These are phyloP conservation scores for Ceratocystis papillata DNA, from an alignment of 2,329 filamentous ascomycete genomes.

Conservation along the genomic window DNA sequence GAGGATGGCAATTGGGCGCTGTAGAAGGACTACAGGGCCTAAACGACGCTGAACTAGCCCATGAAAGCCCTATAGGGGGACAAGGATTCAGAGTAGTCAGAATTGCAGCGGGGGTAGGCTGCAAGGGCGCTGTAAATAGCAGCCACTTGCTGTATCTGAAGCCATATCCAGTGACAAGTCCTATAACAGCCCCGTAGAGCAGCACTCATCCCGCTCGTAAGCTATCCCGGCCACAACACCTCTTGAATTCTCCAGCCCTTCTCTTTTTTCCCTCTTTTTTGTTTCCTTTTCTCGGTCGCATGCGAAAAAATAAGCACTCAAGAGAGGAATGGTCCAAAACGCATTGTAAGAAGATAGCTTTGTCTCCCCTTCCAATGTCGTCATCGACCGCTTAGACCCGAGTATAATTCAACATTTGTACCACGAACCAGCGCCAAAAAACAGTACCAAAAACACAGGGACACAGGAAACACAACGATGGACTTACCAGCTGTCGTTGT, in stretches of 20 bases:
- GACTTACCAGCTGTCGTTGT: constrained; percentile 17
- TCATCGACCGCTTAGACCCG: constrained; percentile 11
- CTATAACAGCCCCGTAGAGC: no score
- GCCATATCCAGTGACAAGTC: no score
- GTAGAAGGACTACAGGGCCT: neutral
- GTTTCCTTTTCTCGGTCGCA: no score
- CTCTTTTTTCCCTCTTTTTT: no score
- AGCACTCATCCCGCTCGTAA: no score
- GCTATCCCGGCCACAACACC: no score
- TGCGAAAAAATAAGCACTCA: neutral
- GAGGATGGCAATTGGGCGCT: neutral
- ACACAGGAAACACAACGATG: neutral
- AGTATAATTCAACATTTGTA: neutral
- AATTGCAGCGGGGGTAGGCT: no score
- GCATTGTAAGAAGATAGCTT: neutral
- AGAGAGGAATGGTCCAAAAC: neutral
- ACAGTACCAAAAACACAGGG: neutral
- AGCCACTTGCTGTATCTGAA: no score
- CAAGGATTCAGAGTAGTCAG: neutral
- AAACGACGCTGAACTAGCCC: neutral
- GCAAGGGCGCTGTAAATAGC: no score
- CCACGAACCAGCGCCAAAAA: neutral
- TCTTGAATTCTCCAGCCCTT: no score
- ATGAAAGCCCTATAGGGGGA: neutral
- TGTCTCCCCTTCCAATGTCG: constrained; percentile 5